These are phyloP conservation scores for Trichoderma cornu-damae DNA, from an alignment of 2,329 filamentous ascomycete species.

Conservation along the genomic window DNA sequence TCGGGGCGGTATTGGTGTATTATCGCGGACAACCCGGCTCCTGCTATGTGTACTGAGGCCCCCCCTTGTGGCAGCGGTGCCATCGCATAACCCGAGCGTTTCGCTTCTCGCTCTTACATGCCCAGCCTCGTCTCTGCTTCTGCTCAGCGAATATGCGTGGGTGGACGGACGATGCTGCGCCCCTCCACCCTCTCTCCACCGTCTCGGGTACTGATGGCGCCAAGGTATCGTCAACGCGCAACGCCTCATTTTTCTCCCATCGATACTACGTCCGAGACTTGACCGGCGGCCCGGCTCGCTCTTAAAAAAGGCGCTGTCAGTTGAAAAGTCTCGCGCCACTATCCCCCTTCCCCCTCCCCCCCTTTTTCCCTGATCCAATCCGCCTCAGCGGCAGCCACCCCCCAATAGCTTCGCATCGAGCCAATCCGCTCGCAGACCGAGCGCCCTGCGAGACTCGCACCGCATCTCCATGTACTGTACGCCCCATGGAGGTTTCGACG, in stretches of 20 bases:
- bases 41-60: no score
- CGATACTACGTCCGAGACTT: constrained; percentile 16
- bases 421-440: constrained; percentile 9
- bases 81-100: background rate
- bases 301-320: constrained; percentile 13
- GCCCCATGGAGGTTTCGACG: background rate
- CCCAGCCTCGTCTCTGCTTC: background rate
- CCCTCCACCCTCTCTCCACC: background rate
- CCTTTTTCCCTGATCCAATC: constrained; percentile 11
- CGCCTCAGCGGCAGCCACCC: constrained; percentile 7
- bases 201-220: constrained; percentile 13
- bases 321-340: constrained; percentile 16
- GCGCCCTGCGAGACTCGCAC: constrained; percentile 4
- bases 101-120: background rate
- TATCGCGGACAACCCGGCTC: no score
- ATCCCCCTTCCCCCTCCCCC: background rate
- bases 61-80: no score
- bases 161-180: constrained; percentile 4
- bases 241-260: background rate
- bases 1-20: no score
- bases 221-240: constrained; percentile 11
- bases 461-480: background rate
- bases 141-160: background rate
- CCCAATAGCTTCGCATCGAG: background rate
- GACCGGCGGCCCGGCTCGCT: constrained; percentile 19